Percentiles rank a stretch among this genome's conserved stretches.
phyloP scores from a whole-genome alignment of 164 flowering plant species.

The Sextonia rubra region DNA sequence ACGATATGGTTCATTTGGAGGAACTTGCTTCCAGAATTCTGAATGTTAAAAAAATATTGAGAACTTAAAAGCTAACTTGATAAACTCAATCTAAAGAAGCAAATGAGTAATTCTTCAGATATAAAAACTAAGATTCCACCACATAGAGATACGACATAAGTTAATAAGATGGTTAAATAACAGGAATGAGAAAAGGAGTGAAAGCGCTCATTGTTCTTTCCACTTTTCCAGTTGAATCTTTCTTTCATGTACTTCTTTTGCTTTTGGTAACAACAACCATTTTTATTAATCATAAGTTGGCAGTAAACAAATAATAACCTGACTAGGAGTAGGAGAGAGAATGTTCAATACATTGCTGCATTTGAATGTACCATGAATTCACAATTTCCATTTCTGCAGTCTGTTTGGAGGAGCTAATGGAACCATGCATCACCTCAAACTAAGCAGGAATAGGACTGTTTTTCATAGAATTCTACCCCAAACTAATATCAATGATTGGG shows the following conservation, averaged over 20 bases:
- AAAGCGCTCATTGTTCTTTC: no score
- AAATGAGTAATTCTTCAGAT: background rate
- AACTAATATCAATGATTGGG: no score
- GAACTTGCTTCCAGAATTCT: slow-evolving; percentile 96
- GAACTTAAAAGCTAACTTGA: background rate
- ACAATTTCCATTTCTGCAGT: background rate
- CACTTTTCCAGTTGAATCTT: background rate
- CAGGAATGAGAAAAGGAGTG: background rate
- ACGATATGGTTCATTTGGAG: slow-evolving; percentile 92
- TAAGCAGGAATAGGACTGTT: background rate
- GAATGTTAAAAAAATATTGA: slow-evolving; percentile 15
- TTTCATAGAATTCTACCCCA: background rate
- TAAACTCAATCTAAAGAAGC: background rate
- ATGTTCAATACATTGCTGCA: background rate
- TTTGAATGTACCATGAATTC: background rate
- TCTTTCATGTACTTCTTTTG: background rate
- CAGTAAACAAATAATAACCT: no score
- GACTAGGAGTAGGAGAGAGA: background rate
- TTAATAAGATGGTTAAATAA: no score
- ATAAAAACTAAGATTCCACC: background rate
- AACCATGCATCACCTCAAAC: background rate
- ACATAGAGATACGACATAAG: background rate
- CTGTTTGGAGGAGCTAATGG: background rate
- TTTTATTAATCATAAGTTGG: no score
- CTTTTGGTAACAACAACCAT: background rate